Percentiles rank a stretch among this genome's conserved stretches.
Evolutionary conservation across 495 filamentous ascomycete genomes (phyloP).

Genomic region (Hypoxylon lenormandii): DNA sequence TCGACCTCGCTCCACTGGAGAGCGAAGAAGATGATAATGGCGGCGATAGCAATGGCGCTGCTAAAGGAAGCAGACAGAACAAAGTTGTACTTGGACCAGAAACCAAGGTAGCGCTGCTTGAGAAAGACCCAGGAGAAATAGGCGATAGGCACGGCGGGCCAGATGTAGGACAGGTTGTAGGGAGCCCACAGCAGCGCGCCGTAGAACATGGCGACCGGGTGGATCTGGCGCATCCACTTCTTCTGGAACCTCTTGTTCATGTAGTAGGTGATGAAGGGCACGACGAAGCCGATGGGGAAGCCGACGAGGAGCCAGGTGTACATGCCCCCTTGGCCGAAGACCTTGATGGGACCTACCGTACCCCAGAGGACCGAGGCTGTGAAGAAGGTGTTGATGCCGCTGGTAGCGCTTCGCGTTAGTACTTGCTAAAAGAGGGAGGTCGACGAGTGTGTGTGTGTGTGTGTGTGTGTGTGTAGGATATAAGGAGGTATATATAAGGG

Average conservation of each 20-base stretch:
- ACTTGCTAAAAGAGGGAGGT: background rate
- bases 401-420: background rate
- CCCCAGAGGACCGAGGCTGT: slow-evolving; percentile 61
- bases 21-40: slow-evolving; percentile 58
- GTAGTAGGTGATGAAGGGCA: slow-evolving; percentile 51
- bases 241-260: slow-evolving; percentile 49
- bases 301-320: slow-evolving; percentile 54
- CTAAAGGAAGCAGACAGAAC: slow-evolving; percentile 55
- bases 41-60: slow-evolving; percentile 56
- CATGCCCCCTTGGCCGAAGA: slow-evolving; percentile 55
- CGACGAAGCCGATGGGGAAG: slow-evolving; percentile 54
- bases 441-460: background rate
- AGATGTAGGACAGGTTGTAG: slow-evolving; percentile 55
- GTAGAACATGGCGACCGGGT: slow-evolving; percentile 56
- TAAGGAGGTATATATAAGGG: background rate
- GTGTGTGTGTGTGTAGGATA: no score
- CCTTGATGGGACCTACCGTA: slow-evolving; percentile 59
- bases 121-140: slow-evolving; percentile 56
- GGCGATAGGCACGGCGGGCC: slow-evolving; percentile 57
- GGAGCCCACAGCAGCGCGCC: slow-evolving; percentile 55
- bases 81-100: slow-evolving; percentile 64
- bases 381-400: slow-evolving; percentile 58
- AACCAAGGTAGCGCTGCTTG: slow-evolving; percentile 51
- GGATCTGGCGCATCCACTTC: slow-evolving; percentile 52
- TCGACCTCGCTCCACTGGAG: slow-evolving; percentile 52